Base-by-base conservation (phyloP, 2,329 filamentous ascomycete species). In the Whalleya microplaca region DNA sequence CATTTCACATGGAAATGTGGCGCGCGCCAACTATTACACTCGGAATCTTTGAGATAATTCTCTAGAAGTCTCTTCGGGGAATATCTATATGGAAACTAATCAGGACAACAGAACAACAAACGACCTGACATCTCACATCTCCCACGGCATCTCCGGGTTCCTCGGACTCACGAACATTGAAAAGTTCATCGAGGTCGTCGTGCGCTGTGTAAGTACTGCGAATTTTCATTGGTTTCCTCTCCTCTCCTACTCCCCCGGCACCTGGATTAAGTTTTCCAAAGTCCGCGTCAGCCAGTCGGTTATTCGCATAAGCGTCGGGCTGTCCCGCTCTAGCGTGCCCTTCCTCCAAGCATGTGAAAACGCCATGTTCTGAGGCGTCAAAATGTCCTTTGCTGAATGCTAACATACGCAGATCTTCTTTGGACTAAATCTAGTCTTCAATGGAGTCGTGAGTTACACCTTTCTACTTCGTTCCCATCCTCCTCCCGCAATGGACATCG, bases 401-500 rank as follows among this genome's bases (percentile, higher is more conserved):
- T 20, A 14, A 44, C 48, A 63, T 50, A 46, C 6, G 1, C 63
- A 91, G 88, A 75, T 82, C 42, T 93, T 93, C 78, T 93, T 94
- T 67, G 82, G 78, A 0, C 80, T 93, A 12, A 94, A 92, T 67
- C 79, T 92, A 44, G 72, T 82, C 49, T 92, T 92, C 73, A 92
- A 92, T 68, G 88, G 84, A 50, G 78, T 91, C 14, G 83, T 86
- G 72, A 74, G 81, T 76, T 10, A 23, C 47, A 18, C 14, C 21
- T n/a, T 41, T 49, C 9, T 27, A 18, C 21, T 45, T 16, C 20
- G 20, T 19, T 43, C 12, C 20, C 41, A 3, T 50, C 42, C 14
- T 41, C 7, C 21, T 19, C 44, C 9, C 32, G 41, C 32, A 21
- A 32, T 44, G 29, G 21, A 3, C 42, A 16, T 41, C 18, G 37